A percentile compares a stretch with the other conserved stretches of the same genome.
Evolutionary conservation across 2,329 filamentous ascomycete species (phyloP).

Genomic region (Botrytis medusae): DNA sequence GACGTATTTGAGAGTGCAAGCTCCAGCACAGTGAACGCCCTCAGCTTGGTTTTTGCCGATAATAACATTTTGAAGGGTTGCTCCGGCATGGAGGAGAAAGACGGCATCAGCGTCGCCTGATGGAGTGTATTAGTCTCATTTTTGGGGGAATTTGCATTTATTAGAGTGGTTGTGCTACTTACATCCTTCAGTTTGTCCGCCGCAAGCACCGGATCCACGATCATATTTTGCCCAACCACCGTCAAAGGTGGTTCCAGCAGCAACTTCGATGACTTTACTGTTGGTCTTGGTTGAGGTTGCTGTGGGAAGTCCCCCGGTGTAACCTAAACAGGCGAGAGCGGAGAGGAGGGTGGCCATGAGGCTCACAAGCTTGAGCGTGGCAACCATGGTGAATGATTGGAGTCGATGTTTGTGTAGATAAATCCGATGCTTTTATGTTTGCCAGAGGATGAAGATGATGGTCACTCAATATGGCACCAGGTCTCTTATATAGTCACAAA

Average conservation of each 20-base stretch:
- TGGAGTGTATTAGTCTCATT: neutral
- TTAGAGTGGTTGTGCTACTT: neutral
- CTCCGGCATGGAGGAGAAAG: neutral
- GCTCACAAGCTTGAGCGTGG: neutral
- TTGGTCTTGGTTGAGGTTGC: constrained; percentile 11
- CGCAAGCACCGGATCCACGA: constrained; percentile 7
- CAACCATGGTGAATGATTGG: neutral
- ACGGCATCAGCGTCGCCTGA: neutral
- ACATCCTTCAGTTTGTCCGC: neutral
- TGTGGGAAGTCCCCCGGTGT: neutral
- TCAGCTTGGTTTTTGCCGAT: neutral
- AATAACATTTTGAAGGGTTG: neutral
- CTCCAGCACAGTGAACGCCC: neutral
- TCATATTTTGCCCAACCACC: constrained; percentile 1
- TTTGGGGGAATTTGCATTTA: neutral
- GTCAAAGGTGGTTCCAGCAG: neutral
- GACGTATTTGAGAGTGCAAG: neutral
- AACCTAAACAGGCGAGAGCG: neutral
- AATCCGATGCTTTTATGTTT: neutral
- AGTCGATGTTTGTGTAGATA: neutral
- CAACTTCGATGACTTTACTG: constrained; percentile 1
- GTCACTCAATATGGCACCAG: neutral
- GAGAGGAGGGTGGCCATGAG: neutral
- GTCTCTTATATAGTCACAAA: neutral
- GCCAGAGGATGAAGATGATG: neutral